Base-by-base conservation (phyloP, 1,284 basidiomycete species). In the Cutaneotrichosporon mucoides region DNA sequence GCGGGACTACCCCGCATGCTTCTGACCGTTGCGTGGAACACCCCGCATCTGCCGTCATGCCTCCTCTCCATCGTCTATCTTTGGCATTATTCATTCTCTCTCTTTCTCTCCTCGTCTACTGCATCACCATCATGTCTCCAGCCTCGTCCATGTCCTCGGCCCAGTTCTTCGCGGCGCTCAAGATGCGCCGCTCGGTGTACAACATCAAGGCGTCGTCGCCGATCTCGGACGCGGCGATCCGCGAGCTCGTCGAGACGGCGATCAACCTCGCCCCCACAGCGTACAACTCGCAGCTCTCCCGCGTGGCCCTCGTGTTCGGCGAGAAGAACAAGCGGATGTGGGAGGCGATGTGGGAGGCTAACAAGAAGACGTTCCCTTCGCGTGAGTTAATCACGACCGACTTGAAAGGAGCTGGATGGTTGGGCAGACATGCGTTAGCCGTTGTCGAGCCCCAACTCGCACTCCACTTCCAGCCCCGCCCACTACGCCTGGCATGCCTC, bases 201-300 rank as follows among this genome's bases (percentile, higher is more conserved):
- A 65, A 68, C 6, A 66, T 81, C 43, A 70, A 71, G 57, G 71
- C 76, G 61, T 67, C 71, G 51, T 72, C 71, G 12, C 66, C 79
- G 24, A 65, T 81, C 47, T 59, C 74, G 35, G 68, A 79, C 54
- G 68, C 69, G 6, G 68, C 77, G 52, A 66, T 82, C 57, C 63
- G 72, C n/a, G 70, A 71, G 36, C 64, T 81, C 53, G 73, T 82
- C 57, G 65, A 79, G 64, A 64, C 72, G 45, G 68, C 71, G 44
- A 70, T 82, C 57, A 77, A 77, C 63, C 69, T 79, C 67, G 69
- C 77, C 9, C 81, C 81, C 4, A 73, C 68, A 11, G 63, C 69
- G 10, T 77, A 73, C 76, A 81, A 82, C 75, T 78, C 75, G 41
- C 80, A 81, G 65, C 73, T 76, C 12, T 72, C 75, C 3, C 73